Evolutionary conservation across 305 asterid species (phyloP), one percentile per base, ranked within the genome.

Genomic region (Fraxinus latifolia): DNA sequence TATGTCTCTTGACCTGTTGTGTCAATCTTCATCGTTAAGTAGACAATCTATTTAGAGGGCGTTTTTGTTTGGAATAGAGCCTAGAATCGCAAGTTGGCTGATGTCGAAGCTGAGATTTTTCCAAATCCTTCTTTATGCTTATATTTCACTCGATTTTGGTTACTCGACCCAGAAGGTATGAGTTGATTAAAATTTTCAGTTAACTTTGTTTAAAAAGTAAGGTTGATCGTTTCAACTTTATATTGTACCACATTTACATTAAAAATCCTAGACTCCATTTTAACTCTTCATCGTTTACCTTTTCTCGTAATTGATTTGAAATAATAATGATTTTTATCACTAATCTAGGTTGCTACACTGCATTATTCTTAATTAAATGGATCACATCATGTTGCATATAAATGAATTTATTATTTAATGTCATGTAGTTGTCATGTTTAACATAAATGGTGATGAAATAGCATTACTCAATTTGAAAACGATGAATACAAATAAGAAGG

Each of bases 1-100:
- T 76, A 67, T 80, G 80, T 80, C 62, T 77, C 77, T 79, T 29
- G 74, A 75, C 50, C 5, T 8, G 25, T 8, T 4, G 76, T 77
- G 72, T 60, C 55, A 9, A 29, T 17, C 42, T 74, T 23, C 9
- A 9, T 5, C 37, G 4, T 34, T 34, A 37, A 72, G 58, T 47
- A 27, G 74, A 39, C 37, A 36, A 80, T 7, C 14, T 7, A 25
- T 65, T 23, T 11, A 3, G 33, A 12, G 33, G 34, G 72, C 33
- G 7, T 25, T 23, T 25, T 65, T 14, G 33, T 65, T 65, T 23
- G 73, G 73, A 65, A 25, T 65, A 3, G 34, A 25, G 17, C 34
- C 33, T 3, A 0, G 72, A 62, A 62, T 23, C 27, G 33, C 72
- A 9, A 42, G 53, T 11, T 42, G 53, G 12, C 12, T 42, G 53